Evolutionary conservation across 2,329 filamentous ascomycete genomes (phyloP), one percentile per base, ranked within the genome.

Genomic region (Fusarium marasasianum): DNA sequence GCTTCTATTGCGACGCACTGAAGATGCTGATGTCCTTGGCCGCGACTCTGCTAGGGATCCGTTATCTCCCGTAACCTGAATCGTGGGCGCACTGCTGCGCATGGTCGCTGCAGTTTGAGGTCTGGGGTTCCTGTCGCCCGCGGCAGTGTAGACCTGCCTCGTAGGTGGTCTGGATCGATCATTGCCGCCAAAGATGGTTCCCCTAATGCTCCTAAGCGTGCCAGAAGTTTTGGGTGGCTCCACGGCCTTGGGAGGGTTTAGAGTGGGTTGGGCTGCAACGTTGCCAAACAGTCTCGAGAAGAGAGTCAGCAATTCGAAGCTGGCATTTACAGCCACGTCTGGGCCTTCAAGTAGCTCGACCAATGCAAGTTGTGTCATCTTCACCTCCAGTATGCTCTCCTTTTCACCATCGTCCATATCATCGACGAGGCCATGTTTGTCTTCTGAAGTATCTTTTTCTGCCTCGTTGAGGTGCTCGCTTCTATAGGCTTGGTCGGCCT

Each of bases 341-440:
- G 95, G 91, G 2, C 95, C 95, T 80, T 98, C 95, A 8, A 94
- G 85, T 22, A 96, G 85, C 82, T 98, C 96, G 8, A 96, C 83
- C 26, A 99, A 88, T 8, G 93, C 89, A 68, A 99, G 86, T 79
- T 98, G 95, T 17, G 96, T 98, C 90, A 98, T 97, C 82, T 97
- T 97, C 70, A 98, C 91, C 81, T 98, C 94, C n/a, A 99, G 84
- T 47, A 99, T 92, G 55, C 90, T 90, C 81, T 95, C 94, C 79
- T 95, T 97, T 80, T 98, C 95, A 33, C 91, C 90, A 66, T 91
- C 90, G 71, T 94, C 92, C 91, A 98, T 94, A 50, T 93, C 91
- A 74, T 96, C 93, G 2, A 97, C 88, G 53, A 94, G 80, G 8
- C 91, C 90, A 72, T 78, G 81, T 24, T 76, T 67, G 17, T 79